Conservation (phyloP, 1,139 yeast species). For the Yamadazyma conglobata region DNA sequence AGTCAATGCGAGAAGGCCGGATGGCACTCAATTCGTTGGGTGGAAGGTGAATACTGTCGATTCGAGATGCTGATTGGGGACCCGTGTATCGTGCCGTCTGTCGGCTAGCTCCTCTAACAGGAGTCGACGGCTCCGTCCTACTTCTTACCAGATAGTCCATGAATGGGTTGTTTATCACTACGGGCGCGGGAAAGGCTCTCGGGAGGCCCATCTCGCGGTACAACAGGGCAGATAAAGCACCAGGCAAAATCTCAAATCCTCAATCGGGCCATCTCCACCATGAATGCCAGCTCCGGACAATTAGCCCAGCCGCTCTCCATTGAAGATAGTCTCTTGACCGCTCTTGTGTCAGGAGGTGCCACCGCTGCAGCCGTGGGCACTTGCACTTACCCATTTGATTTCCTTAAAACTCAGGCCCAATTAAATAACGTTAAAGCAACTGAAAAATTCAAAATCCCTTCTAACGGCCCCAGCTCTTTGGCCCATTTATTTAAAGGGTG, state of each 20-base stretch:
- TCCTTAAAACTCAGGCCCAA: constrained; percentile 71
- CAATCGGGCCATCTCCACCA: no score
- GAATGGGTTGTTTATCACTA: no score
- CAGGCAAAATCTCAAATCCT: no score
- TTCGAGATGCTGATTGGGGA: constrained; percentile 8
- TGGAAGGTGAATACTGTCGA: constrained; percentile 21
- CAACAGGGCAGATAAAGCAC: no score
- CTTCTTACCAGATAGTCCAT: no score
- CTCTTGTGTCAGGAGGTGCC: constrained; percentile 69
- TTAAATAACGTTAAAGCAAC: constrained; percentile 41
- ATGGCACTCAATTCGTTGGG: constrained; percentile 26
- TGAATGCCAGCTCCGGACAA: no score
- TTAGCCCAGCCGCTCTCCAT: constrained; percentile 2
- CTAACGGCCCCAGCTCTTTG: constrained; percentile 37
- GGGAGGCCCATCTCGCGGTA: no score
- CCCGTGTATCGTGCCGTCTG: no score
- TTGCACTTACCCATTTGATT: constrained; percentile 81
- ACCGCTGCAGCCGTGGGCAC: constrained; percentile 74
- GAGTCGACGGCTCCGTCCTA: constrained; percentile 10
- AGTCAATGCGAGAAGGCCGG: background rate
- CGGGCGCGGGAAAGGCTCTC: no score
- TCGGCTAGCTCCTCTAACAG: no score
- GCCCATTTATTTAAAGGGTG: constrained; percentile 67
- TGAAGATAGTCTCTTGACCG: constrained; percentile 46
- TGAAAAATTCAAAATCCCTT: constrained; percentile 33